These are phyloP conservation scores for Penicillium olsonii DNA, from an alignment of 2,329 filamentous ascomycete genomes.

Conservation along the genomic window DNA sequence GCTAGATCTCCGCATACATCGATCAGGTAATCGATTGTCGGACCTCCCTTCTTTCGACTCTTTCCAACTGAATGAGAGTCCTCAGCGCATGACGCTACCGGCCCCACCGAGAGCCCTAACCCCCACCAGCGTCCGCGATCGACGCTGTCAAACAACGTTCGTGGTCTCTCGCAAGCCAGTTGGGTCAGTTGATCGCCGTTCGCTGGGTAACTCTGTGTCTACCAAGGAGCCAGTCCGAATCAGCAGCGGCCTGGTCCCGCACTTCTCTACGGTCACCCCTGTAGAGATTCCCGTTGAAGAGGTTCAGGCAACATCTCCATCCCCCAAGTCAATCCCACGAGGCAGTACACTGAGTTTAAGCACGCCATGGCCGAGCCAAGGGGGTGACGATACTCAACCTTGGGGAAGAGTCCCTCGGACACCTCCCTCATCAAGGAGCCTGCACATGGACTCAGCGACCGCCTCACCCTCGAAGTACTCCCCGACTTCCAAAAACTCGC, in stretches of 20 bases:
- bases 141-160: conserved; percentile 26
- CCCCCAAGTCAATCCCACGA: conserved; percentile 15
- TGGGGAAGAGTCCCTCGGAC: conserved; percentile 10
- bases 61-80: conserved; percentile 35
- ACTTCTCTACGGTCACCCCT: conserved; percentile 30
- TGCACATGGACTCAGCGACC: neutral
- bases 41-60: conserved; percentile 47
- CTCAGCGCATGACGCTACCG: conserved; percentile 25
- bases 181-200: conserved; percentile 33
- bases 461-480: conserved; percentile 4
- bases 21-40: conserved; percentile 46
- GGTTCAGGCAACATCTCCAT: conserved; percentile 3
- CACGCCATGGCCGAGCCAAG: conserved; percentile 4
- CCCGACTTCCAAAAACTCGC: conserved; percentile 9
- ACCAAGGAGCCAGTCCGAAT: conserved; percentile 21
- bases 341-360: conserved; percentile 9
- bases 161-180: conserved; percentile 41
- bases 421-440: conserved; percentile 1
- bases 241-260: conserved; percentile 30
- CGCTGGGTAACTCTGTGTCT: conserved; percentile 21
- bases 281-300: conserved; percentile 3
- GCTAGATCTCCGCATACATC: conserved; percentile 51
- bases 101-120: conserved; percentile 37
- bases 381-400: neutral
- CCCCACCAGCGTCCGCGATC: conserved; percentile 19